These are phyloP conservation scores for Diaporthe destruens DNA, from an alignment of 2,329 filamentous ascomycete genomes.

Conservation along the genomic window DNA sequence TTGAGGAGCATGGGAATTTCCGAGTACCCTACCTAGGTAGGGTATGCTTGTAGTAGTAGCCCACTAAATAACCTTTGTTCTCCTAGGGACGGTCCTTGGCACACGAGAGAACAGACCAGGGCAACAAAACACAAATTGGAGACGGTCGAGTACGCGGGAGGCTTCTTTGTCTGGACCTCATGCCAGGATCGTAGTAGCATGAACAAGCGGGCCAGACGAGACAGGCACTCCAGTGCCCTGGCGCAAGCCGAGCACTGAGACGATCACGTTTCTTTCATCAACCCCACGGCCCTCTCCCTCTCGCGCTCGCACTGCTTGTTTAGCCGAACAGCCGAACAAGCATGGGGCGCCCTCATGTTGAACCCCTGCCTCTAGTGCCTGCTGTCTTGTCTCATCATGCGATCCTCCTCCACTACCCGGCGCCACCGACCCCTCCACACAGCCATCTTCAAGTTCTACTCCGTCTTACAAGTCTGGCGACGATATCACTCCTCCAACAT, in stretches of 20 bases:
- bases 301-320: neutral
- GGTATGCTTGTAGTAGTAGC: too few relatives aligned
- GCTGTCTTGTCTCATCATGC: constrained; percentile 20
- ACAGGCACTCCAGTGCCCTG: neutral
- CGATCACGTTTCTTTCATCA: constrained; percentile 1
- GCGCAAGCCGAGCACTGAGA: constrained; percentile 20
- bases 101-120: neutral
- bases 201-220: constrained; percentile 11
- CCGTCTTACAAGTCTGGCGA: neutral
- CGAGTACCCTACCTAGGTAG: too few relatives aligned
- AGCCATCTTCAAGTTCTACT: constrained; percentile 3
- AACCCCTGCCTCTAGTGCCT: neutral
- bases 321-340: constrained; percentile 1
- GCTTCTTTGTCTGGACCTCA: constrained; percentile 7
- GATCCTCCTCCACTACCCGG: neutral
- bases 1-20: constrained; percentile 1
- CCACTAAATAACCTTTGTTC: constrained; percentile 20
- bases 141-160: neutral
- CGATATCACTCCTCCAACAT: neutral
- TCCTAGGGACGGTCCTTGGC: neutral
- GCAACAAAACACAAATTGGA: neutral
- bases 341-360: neutral
- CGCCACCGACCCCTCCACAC: neutral
- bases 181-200: constrained; percentile 4
- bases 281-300: neutral